phyloP scores from a whole-genome alignment of 2,329 filamentous ascomycete genomes.

The Lachnellula cervina region DNA sequence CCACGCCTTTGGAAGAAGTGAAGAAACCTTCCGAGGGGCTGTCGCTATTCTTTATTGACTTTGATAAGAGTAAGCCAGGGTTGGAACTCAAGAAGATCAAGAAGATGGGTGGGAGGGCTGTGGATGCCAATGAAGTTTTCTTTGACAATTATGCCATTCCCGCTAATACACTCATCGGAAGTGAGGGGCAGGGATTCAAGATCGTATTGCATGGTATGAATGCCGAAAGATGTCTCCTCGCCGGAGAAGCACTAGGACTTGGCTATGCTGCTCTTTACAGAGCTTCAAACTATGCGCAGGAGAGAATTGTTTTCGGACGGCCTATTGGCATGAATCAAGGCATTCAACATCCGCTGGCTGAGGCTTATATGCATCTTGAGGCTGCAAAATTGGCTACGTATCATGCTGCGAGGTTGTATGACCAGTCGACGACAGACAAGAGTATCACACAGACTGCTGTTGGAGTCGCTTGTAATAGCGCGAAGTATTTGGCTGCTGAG shows the following conservation, averaged over 20 bases:
- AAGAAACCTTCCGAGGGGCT: slow-evolving; percentile 69
- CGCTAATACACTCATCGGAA: slow-evolving; percentile 59
- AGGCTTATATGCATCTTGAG: slow-evolving; percentile 61
- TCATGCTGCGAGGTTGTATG: slow-evolving; percentile 60
- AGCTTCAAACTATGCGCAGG: slow-evolving; percentile 61
- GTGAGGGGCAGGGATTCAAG: slow-evolving; percentile 72
- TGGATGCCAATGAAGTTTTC: slow-evolving; percentile 85
- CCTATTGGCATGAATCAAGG: slow-evolving; percentile 64
- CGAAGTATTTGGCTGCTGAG: slow-evolving; percentile 66
- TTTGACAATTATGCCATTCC: slow-evolving; percentile 74
- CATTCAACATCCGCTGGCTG: slow-evolving; percentile 60
- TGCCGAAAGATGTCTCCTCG: slow-evolving; percentile 68
- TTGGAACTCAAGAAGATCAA: slow-evolving; percentile 60
- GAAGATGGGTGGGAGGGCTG: slow-evolving; percentile 80
- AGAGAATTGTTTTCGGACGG: slow-evolving; percentile 60
- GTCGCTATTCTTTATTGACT: slow-evolving; percentile 74
- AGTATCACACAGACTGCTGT: slow-evolving; percentile 51
- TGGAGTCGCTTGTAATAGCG: slow-evolving; percentile 62
- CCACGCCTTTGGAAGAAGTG: slow-evolving; percentile 62
- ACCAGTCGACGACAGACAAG: slow-evolving; percentile 46
- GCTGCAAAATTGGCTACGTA: slow-evolving; percentile 61
- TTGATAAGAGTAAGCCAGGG: slow-evolving; percentile 55
- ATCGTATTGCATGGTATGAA: slow-evolving; percentile 78
- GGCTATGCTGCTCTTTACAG: slow-evolving; percentile 66
- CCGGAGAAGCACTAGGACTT: slow-evolving; percentile 73